These are phyloP conservation scores for Carex pumila DNA, from an alignment of 176 grass and related monocot species.

Conservation along the genomic window DNA sequence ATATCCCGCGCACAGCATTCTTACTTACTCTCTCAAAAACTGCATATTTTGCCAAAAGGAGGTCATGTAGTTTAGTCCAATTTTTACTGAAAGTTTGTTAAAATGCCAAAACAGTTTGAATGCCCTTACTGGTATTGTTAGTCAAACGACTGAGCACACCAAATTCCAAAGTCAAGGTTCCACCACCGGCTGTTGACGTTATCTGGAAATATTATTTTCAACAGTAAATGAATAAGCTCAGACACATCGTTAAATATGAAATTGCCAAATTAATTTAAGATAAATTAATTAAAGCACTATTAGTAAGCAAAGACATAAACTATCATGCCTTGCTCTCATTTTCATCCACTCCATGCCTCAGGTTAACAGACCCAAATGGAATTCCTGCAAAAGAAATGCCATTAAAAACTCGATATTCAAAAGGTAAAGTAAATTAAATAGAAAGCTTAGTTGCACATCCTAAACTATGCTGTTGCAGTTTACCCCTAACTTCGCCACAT, in stretches of 20 bases:
- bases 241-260: neutral
- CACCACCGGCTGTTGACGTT: slow-evolving; percentile 95
- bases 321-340: slow-evolving; percentile 91
- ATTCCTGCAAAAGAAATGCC: slow-evolving; percentile 47
- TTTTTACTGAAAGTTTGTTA: neutral
- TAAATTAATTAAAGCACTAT: neutral
- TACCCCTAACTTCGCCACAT: neutral
- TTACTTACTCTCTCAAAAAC: slow-evolving; percentile 97
- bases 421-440: neutral
- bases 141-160: slow-evolving; percentile 86
- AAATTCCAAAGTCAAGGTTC: slow-evolving; percentile 93
- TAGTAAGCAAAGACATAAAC: slow-evolving; percentile 16
- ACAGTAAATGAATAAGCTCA: slow-evolving; percentile 2
- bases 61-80: neutral
- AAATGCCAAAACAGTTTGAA: neutral
- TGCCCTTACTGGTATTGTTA: slow-evolving; percentile 61
- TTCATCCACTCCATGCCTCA: slow-evolving; percentile 79
- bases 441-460: neutral
- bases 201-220: slow-evolving; percentile 47
- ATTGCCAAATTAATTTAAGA: neutral
- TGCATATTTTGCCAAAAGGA: slow-evolving; percentile 28
- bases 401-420: neutral
- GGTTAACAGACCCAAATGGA: slow-evolving; percentile 97
- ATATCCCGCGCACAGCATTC: slow-evolving; percentile 88
- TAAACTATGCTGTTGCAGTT: neutral